phyloP scores from a whole-genome alignment of 225 moss, liverwort and hornwort species.

The Physcomitrium patens region DNA sequence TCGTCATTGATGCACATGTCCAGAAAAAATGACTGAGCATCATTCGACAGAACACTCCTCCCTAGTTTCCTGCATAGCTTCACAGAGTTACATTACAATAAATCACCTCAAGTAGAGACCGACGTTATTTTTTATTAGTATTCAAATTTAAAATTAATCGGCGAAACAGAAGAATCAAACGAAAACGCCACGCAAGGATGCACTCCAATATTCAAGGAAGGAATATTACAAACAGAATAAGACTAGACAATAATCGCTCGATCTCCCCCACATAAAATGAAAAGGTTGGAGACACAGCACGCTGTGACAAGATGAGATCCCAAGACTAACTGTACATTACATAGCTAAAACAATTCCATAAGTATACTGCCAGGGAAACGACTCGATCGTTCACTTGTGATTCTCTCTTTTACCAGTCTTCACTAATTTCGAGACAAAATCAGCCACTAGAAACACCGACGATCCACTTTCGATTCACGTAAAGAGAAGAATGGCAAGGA shows the following conservation, averaged over 20 bases:
- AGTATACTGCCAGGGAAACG: neutral
- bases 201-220: neutral
- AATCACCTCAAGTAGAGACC: neutral
- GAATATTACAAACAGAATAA: too few relatives aligned
- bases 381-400: too few relatives aligned
- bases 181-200: neutral
- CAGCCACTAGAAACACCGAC: neutral
- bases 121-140: neutral
- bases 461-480: neutral
- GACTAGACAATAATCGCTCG: neutral
- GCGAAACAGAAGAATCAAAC: neutral
- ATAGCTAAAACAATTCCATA: neutral
- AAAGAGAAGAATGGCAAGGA: neutral
- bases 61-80: conserved; percentile 73
- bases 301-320: neutral
- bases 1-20: conserved; percentile 73
- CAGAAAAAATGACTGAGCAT: conserved; percentile 68
- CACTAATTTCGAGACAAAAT: neutral
- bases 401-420: neutral
- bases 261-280: neutral
- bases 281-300: neutral
- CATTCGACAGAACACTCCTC: conserved; percentile 60
- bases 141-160: too few relatives aligned
- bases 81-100: conserved; percentile 28
- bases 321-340: neutral